phyloP scores from a whole-genome alignment of 2,329 filamentous ascomycete genomes.

The Colletotrichum incanum region DNA sequence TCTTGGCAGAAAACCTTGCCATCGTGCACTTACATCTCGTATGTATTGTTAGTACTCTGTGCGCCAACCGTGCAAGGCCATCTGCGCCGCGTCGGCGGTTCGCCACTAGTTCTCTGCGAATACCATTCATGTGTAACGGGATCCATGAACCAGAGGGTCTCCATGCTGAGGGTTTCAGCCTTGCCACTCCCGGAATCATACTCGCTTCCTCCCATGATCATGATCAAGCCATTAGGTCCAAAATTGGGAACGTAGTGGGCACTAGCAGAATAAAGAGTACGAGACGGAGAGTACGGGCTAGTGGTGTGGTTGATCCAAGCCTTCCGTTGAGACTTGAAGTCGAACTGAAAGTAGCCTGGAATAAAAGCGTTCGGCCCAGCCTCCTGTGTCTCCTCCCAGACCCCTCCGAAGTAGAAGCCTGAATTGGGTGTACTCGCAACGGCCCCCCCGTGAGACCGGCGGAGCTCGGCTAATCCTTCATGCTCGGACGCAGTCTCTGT shows the following conservation, averaged over 20 bases:
- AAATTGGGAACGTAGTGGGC: background rate
- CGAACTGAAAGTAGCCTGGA: too few species aligned
- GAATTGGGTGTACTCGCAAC: too few species aligned
- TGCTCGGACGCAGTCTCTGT: background rate
- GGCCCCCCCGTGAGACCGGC: background rate
- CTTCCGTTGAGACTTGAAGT: background rate
- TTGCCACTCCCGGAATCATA: background rate
- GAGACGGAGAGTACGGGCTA: background rate
- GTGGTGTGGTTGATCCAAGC: background rate
- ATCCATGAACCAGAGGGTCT: background rate
- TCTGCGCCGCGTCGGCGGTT: background rate
- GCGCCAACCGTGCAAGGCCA: background rate
- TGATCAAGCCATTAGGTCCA: background rate
- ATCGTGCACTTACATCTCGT: background rate
- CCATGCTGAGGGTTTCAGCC: background rate
- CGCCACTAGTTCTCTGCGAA: background rate
- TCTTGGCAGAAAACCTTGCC: too few species aligned
- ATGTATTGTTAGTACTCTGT: background rate
- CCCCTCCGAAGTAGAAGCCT: too few species aligned
- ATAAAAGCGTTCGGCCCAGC: too few species aligned
- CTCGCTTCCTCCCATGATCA: background rate
- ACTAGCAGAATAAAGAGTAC: background rate
- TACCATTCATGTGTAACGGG: background rate
- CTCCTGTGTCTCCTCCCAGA: too few species aligned
- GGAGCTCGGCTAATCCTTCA: background rate